phyloP scores from a whole-genome alignment of 2,329 filamentous ascomycete species.

The Aspergillus novofumigatus region DNA sequence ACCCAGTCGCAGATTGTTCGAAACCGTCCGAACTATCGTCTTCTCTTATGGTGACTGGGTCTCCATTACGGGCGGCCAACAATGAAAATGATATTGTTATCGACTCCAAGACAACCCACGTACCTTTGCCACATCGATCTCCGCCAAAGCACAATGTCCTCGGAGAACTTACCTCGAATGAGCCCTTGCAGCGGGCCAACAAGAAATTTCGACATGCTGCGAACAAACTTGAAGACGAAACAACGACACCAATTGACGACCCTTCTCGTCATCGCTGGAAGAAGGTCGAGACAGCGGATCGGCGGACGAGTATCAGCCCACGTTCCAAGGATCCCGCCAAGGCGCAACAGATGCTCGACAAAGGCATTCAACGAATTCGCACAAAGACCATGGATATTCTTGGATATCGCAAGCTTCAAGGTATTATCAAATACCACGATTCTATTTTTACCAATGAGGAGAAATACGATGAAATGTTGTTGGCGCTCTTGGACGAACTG shows the following conservation, averaged over 20 bases:
- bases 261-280: slow-evolving; percentile 29
- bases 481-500: slow-evolving; percentile 36
- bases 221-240: slow-evolving; percentile 12
- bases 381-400: slow-evolving; percentile 36
- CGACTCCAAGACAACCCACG: slow-evolving; percentile 11
- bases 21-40: slow-evolving; percentile 8
- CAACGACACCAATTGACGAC: slow-evolving; percentile 17
- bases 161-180: slow-evolving; percentile 38
- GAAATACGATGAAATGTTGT: slow-evolving; percentile 36
- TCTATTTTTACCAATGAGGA: slow-evolving; percentile 31
- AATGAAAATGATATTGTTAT: slow-evolving; percentile 23
- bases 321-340: slow-evolving; percentile 36
- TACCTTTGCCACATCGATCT: slow-evolving; percentile 18
- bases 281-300: slow-evolving; percentile 26
- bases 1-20: slow-evolving; percentile 1
- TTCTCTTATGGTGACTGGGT: neutral
- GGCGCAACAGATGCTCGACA: slow-evolving; percentile 36
- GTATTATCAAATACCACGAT: slow-evolving; percentile 36
- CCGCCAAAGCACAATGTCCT: slow-evolving; percentile 27
- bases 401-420: slow-evolving; percentile 42
- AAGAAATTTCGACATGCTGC: slow-evolving; percentile 18
- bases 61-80: slow-evolving; percentile 4
- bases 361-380: slow-evolving; percentile 34
- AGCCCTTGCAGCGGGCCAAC: slow-evolving; percentile 27
- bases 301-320: slow-evolving; percentile 33